Evolutionary conservation across 495 filamentous ascomycete genomes (phyloP).

Genomic region (Aspergillus sclerotioniger): DNA sequence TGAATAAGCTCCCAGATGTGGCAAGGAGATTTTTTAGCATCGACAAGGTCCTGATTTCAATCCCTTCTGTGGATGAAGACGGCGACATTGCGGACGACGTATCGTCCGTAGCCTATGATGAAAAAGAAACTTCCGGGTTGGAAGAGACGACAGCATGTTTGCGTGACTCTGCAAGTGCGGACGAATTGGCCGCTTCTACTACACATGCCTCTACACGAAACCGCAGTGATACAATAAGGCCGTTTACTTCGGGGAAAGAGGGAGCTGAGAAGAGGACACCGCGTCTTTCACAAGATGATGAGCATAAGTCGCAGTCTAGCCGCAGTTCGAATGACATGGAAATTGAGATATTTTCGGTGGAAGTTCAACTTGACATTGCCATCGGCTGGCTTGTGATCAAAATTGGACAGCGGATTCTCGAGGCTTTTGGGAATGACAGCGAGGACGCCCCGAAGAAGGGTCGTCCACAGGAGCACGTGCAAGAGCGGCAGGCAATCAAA

Average conservation of each 20-base stretch:
- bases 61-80: conserved; percentile 27
- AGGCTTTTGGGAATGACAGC: conserved; percentile 32
- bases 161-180: conserved; percentile 25
- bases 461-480: conserved; percentile 14
- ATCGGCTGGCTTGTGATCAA: conserved; percentile 65
- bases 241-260: conserved; percentile 16
- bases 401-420: conserved; percentile 53
- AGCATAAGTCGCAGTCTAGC: background rate
- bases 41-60: conserved; percentile 36
- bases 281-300: conserved; percentile 9
- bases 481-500: conserved; percentile 41
- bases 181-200: conserved; percentile 31
- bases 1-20: conserved; percentile 27
- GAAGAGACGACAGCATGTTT: conserved; percentile 23
- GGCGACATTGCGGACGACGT: conserved; percentile 6
- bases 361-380: conserved; percentile 64
- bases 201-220: conserved; percentile 22
- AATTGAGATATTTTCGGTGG: conserved; percentile 54
- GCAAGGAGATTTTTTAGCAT: conserved; percentile 36
- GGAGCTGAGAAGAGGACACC: conserved; percentile 3
- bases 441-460: conserved; percentile 18
- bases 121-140: conserved; percentile 20
- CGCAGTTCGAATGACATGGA: conserved; percentile 37
- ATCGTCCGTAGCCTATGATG: conserved; percentile 8
- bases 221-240: conserved; percentile 16